These are phyloP conservation scores for Candida boidinii DNA, from an alignment of 805 yeast species.

Conservation along the genomic window DNA sequence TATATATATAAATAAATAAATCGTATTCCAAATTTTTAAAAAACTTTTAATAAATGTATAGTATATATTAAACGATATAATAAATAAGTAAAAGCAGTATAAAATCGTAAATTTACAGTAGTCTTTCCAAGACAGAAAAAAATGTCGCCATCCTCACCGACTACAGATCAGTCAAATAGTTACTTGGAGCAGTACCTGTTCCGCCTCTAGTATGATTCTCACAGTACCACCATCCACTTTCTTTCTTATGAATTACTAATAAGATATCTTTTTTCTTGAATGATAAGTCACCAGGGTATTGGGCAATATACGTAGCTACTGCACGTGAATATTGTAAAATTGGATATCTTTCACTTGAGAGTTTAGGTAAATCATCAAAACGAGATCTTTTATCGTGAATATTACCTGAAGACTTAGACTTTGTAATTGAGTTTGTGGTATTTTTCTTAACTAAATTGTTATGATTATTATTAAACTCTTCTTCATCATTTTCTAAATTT, in stretches of 20 bases:
- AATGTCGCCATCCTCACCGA: no score
- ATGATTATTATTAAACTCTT: no score
- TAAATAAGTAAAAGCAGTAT: no score
- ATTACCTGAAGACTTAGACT: conserved; percentile 23
- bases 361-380: conserved; percentile 32
- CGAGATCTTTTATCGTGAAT: conserved; percentile 12
- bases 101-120: no score
- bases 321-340: conserved; percentile 48
- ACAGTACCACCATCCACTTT: conserved; percentile 72
- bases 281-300: conserved; percentile 50
- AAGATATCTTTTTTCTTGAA: conserved; percentile 52
- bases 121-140: no score
- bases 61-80: no score
- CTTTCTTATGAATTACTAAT: conserved; percentile 46
- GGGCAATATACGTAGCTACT: conserved; percentile 48
- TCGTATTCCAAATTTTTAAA: neutral
- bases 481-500: neutral
- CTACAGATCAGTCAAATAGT: conserved; percentile 32
- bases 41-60: neutral
- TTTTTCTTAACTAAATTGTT: conserved; percentile 7
- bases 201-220: conserved; percentile 39
- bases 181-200: conserved; percentile 59
- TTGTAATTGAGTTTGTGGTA: conserved; percentile 2
- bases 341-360: conserved; percentile 44
- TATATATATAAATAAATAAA: neutral